Base-by-base conservation (phyloP, 2,329 filamentous ascomycete genomes). In the Penicillium sp. region DNA sequence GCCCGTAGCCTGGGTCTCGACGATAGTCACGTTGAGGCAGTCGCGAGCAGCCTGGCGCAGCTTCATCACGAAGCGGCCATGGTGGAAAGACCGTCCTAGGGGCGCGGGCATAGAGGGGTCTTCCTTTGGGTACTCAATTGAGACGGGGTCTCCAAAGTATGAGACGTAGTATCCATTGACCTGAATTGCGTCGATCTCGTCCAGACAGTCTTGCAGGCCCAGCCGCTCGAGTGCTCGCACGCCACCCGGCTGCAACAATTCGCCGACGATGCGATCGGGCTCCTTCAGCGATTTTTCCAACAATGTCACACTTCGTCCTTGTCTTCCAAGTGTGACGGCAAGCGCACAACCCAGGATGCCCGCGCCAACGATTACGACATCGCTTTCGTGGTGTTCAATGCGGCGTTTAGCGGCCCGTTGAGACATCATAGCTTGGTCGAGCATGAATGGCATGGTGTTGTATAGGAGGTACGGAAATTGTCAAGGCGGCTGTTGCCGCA, bases 231-330 rank as follows among this genome's bases (percentile, higher is more conserved):
- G 79, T 7, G 94, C 89, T 47, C 84, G 79, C 31, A 96, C 86
- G 45, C 94, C 94, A 46, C 94, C 94, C 0, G 94, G 94, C 74
- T 99, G 94, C 64, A 99, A 78, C 59, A 99, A 77, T 76, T 99
- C 94, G 64, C 94, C 94, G 44, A 99, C 91, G 62, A 99, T 99
- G 59, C 94, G 86, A 76, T 97, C 88, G 18, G 94, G 94, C 77
- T 97, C 88, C 74, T 90, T 90, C 74, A 97, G 79, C 75, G 85
- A 95, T 65, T 84, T 84, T 77, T 99, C 94, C 46, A 99, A 83
- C 47, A 99, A 78, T 24, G 97, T 81, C 24, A 99, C 92, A 70
- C 89, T 95, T 58, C 94, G 85, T 49, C 91, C 92, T 76, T 97
- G 94, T 64, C 88, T 86, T 53, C 89, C 92, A 42, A 97, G 81